These are phyloP conservation scores for Lactifluus volemus DNA, from an alignment of 768 basidiomycete genomes.

Conservation along the genomic window DNA sequence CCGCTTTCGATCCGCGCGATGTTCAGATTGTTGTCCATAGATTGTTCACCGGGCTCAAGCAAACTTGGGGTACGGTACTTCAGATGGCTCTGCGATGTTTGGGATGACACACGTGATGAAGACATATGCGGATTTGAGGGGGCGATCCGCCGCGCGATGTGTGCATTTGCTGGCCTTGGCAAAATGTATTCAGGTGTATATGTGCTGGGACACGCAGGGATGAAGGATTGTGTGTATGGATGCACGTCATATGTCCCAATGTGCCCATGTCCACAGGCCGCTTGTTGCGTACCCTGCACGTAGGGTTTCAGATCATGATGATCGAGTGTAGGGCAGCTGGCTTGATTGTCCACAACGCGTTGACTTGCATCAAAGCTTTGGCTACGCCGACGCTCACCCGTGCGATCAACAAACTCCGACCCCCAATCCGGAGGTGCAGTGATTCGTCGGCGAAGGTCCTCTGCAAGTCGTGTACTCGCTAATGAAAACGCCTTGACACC, in stretches of 20 bases:
- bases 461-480: slow-evolving; percentile 13
- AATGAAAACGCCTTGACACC: slow-evolving; percentile 20
- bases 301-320: neutral
- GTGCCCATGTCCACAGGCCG: neutral
- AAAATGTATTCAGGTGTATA: slow-evolving; percentile 15
- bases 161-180: slow-evolving; percentile 6
- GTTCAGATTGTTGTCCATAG: slow-evolving; percentile 52
- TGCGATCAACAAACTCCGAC: slow-evolving; percentile 5
- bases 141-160: slow-evolving; percentile 7
- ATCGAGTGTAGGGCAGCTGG: neutral
- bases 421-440: slow-evolving; percentile 12
- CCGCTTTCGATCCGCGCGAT: slow-evolving; percentile 68
- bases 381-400: slow-evolving; percentile 18
- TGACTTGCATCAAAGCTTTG: slow-evolving; percentile 16
- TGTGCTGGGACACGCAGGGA: slow-evolving; percentile 10
- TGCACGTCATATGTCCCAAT: slow-evolving; percentile 2
- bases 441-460: slow-evolving; percentile 16
- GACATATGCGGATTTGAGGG: slow-evolving; percentile 5
- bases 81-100: slow-evolving; percentile 15
- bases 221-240: slow-evolving; percentile 12
- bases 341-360: neutral
- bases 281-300: neutral
- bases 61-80: slow-evolving; percentile 7
- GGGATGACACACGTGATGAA: slow-evolving; percentile 20
- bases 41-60: slow-evolving; percentile 17